A percentile compares a stretch with the other conserved stretches of the same genome.
Conservation (phyloP, 768 basidiomycete genomes). For the Dentipellis fragilis region DNA sequence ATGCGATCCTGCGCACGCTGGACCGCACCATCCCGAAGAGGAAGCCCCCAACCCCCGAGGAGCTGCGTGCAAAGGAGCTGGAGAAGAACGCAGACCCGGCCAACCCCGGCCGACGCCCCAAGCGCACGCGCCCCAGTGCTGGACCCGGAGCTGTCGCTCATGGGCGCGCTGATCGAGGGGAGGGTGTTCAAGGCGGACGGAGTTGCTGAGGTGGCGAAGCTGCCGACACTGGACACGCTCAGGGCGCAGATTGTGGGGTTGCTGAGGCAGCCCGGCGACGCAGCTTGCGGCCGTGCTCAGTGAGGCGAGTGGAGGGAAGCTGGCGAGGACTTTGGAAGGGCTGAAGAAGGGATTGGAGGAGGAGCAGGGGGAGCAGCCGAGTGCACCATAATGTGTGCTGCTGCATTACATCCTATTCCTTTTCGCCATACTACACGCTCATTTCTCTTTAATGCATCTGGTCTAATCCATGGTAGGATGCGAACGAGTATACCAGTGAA, state of each 20-base stretch:
- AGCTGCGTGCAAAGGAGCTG: slow-evolving; percentile 37
- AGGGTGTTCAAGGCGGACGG: slow-evolving; percentile 51
- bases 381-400: too few relatives aligned
- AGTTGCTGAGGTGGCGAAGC: slow-evolving; percentile 53
- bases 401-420: too few relatives aligned
- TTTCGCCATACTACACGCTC: too few relatives aligned
- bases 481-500: too few relatives aligned
- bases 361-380: slow-evolving; percentile 14
- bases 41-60: slow-evolving; percentile 39
- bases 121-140: slow-evolving; percentile 43
- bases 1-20: slow-evolving; percentile 55
- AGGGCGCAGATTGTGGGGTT: slow-evolving; percentile 80
- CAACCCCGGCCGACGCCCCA: slow-evolving; percentile 62
- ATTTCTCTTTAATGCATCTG: too few relatives aligned
- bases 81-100: slow-evolving; percentile 49
- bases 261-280: slow-evolving; percentile 61
- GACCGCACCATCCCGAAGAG: slow-evolving; percentile 57
- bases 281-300: slow-evolving; percentile 65
- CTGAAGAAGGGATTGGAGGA: slow-evolving; percentile 61
- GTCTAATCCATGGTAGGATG: too few relatives aligned
- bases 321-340: slow-evolving; percentile 68
- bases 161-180: slow-evolving; percentile 76
- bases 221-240: slow-evolving; percentile 72
- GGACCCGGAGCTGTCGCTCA: slow-evolving; percentile 57
- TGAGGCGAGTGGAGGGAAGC: slow-evolving; percentile 56